Base-by-base conservation (phyloP, 2,329 filamentous ascomycete species). In the Dactylellina cionopaga region DNA sequence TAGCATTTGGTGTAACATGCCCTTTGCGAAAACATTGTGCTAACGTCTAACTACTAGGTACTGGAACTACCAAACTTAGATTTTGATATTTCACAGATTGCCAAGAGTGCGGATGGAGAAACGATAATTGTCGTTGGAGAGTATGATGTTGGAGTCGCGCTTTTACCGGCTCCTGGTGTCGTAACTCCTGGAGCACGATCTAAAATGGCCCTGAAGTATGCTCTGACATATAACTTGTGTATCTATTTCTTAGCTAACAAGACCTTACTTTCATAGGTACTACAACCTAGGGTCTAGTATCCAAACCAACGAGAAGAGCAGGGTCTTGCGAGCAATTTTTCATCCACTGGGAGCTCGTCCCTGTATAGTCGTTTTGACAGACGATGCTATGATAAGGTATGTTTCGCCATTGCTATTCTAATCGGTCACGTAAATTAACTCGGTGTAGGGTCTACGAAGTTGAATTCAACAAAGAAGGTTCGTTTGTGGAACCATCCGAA, bases 111-210 rank as follows among this genome's bases (percentile, higher is more conserved):
- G 19, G 77, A 78, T 71, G 77, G 76, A 13, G 39, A 76, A 29
- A 75, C 74, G 25, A 49, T 77, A 19, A 75, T 75, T 59, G 70
- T 78, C 19, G 54, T 76, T 15, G 77, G 77, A 11, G 77, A 78
- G 52, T 76, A 63, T 17, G 72, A 76, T 44, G 65, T 77, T 7
- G 76, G 70, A 1, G 65, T 78, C 27, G 75, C 74, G 43, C 55
- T 78, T 24, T 62, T 78, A 17, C 77, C 77, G 13, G 74, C 68
- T 39, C 10, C 74, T 70, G 69, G 75, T 41, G 46, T 65, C 17
- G 41, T 72, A 22, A 55, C 68, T 39, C 59, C 52, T 22, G 59
- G 44, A 13, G 46, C 52, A 11, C 59, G 59, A 11, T 65, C 68
- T 27, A 72, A 59, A 25, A 64, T 72, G n/a, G 31, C 37, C 33